Base-by-base conservation (phyloP, 2,329 filamentous ascomycete genomes). In the Diplodia scrobiculata region DNA sequence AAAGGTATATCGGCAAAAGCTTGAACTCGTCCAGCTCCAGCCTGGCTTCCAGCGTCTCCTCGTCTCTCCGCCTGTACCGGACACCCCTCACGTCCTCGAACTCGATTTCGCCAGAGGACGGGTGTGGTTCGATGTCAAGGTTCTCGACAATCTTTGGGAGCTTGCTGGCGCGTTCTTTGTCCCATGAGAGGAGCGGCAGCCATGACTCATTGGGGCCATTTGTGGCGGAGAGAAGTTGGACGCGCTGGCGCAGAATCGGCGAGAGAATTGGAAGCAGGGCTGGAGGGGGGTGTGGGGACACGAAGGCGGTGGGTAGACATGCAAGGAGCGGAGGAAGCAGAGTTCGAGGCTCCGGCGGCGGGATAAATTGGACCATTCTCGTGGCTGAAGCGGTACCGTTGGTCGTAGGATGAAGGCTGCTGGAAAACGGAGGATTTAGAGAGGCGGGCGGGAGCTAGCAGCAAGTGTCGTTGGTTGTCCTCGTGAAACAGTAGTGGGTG, bases 51-150 rank as follows among this genome's bases (percentile, higher is more conserved):
- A 93, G 76, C 0, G 91, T 95, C 77, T 95, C 91, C 52, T 84
- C 79, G 72, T 95, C 91, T 41, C 91, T 75, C n/a, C 90, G 83
- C 67, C 86, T 82, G 78, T 88, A 94, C 63, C 84, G 82, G 38
- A 86, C 80, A 32, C 83, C 81, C 67, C 86, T 81, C 7, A 86
- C 83, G 66, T 91, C 89, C 66, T 91, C 87, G 21, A 93, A 78
- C 78, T 94, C 91, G 64, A 94, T 85, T 76, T 93, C 90, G 64
- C 90, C 91, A 2, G 89, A 92, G 4, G 89, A 86, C 2, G 91
- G 91, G 72, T 95, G 91, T n/a, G 90, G 89, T 75, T 93, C 89
- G 36, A 94, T 80, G 53, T 83, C 79, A 63, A 90, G 85, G 66
- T 84, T 83, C 70, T 84, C 83, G 36, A 87, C 86, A 14, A 89